These are phyloP conservation scores for Phytophthora gonapodyides DNA, from an alignment of 352 stramenopile genomes.

Conservation along the genomic window DNA sequence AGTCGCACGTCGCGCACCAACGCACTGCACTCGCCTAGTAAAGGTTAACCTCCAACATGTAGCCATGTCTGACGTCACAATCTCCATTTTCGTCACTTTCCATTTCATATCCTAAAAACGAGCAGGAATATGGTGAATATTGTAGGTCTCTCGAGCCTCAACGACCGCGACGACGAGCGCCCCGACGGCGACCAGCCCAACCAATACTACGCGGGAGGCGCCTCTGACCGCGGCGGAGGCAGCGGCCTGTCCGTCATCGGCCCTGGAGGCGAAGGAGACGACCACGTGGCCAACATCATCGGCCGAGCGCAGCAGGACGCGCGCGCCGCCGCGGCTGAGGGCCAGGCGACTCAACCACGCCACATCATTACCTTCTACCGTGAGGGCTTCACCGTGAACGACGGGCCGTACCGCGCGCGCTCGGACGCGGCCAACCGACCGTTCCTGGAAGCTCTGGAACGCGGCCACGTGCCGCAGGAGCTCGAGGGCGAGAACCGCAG, in stretches of 20 bases:
- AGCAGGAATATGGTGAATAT: constrained; percentile 72
- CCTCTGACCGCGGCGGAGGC: constrained; percentile 68
- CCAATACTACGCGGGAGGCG: constrained; percentile 77
- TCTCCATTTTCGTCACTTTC: not conserved
- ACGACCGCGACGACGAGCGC: constrained; percentile 43
- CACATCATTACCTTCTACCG: constrained; percentile 88
- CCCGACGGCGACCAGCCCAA: constrained; percentile 45
- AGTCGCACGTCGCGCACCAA: constrained; percentile 65
- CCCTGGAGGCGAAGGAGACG: constrained; percentile 42
- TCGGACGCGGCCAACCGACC: constrained; percentile 71
- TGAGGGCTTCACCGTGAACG: constrained; percentile 85
- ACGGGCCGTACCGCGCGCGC: constrained; percentile 74
- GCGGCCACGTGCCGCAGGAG: constrained; percentile 71
- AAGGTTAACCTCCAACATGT: constrained; percentile 15
- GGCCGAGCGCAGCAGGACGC: constrained; percentile 77
- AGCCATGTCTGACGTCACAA: constrained; percentile 9
- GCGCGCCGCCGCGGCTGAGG: constrained; percentile 29
- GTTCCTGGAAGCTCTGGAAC: constrained; percentile 84
- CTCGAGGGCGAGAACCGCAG: constrained; percentile 70
- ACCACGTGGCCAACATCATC: constrained; percentile 85
- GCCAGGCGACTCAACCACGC: constrained; percentile 32
- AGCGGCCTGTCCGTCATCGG: constrained; percentile 79
- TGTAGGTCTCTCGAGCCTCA: constrained; percentile 78
- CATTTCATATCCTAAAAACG: constrained; percentile 1
- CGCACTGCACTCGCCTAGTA: constrained; percentile 63